Evolutionary conservation across 2,329 filamentous ascomycete genomes (phyloP).

Genomic region (Colletotrichum karsti): DNA sequence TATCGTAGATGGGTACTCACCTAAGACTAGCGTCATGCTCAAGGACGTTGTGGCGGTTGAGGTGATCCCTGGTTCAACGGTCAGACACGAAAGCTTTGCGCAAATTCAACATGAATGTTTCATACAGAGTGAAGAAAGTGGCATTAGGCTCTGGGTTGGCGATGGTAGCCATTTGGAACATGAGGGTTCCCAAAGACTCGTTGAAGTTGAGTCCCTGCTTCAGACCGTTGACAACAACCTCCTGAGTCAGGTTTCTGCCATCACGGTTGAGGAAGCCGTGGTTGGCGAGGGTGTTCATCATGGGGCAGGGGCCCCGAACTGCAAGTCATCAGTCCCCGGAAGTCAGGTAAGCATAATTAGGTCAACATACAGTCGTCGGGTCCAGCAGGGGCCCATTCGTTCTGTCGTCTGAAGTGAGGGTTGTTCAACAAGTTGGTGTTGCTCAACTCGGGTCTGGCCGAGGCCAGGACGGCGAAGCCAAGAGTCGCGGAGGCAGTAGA

Average conservation of each 20-base stretch:
- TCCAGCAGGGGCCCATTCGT: conserved; percentile 2
- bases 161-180: conserved; percentile 52
- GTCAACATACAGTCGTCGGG: conserved; percentile 7
- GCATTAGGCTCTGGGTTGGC: conserved; percentile 53
- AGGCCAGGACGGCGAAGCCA: not conserved
- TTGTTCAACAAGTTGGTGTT: conserved; percentile 2
- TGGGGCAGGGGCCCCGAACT: conserved; percentile 56
- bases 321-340: not conserved
- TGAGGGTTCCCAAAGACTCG: conserved; percentile 42
- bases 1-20: conserved; percentile 30
- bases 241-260: conserved; percentile 50
- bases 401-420: not conserved
- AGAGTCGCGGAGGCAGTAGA: not conserved
- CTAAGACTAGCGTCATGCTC: conserved; percentile 58
- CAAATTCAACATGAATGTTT: not conserved
- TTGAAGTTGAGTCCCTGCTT: conserved; percentile 52
- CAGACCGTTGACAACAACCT: conserved; percentile 47
- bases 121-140: conserved; percentile 48
- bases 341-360: accelerated
- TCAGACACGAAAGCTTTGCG: not conserved
- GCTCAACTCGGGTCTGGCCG: not conserved
- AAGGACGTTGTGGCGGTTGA: conserved; percentile 55
- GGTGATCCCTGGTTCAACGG: conserved; percentile 40
- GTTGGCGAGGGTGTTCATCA: conserved; percentile 62
- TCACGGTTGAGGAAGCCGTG: conserved; percentile 57